Evolutionary conservation across 495 filamentous ascomycete genomes (phyloP).

Genomic region (Sporormia fimetaria): DNA sequence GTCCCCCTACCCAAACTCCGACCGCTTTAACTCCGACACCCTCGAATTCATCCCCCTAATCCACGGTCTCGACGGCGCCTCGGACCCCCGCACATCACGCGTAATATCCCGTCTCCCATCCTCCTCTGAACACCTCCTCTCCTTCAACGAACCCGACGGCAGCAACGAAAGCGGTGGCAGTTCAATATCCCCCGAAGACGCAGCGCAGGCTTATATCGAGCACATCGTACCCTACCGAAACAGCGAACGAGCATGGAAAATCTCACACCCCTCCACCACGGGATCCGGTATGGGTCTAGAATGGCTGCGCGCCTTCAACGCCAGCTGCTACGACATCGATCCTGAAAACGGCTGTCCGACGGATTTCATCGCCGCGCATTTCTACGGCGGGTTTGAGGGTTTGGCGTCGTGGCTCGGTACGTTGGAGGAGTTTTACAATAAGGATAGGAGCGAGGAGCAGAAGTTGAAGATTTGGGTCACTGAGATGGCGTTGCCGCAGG

Average conservation of each 20-base stretch:
- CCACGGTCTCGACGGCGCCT: conserved; percentile 13
- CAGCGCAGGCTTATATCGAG: conserved; percentile 13
- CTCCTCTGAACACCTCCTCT: conserved; percentile 5
- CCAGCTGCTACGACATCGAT: conserved; percentile 13
- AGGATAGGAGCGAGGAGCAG: not conserved
- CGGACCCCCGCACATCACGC: not conserved
- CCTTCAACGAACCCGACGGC: conserved; percentile 21
- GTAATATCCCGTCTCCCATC: conserved; percentile 4
- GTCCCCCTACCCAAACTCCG: conserved; percentile 6
- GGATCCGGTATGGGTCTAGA: conserved; percentile 13
- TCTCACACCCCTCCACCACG: conserved; percentile 10
- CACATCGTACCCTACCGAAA: conserved; percentile 11
- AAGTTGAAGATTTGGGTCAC: conserved; percentile 20
- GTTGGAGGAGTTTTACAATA: conserved; percentile 14
- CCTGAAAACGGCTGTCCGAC: conserved; percentile 17
- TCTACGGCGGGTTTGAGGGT: conserved; percentile 18
- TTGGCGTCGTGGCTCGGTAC: conserved; percentile 13
- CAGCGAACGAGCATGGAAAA: conserved; percentile 6
- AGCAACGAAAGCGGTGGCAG: conserved; percentile 4
- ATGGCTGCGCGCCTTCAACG: conserved; percentile 12
- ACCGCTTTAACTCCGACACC: conserved; percentile 1
- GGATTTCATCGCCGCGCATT: conserved; percentile 20
- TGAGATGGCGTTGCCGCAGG: conserved; percentile 17
- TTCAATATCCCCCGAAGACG: conserved; percentile 10
- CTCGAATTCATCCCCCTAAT: conserved; percentile 19